Percentiles rank a stretch among this genome's conserved stretches.
These are phyloP conservation scores for Plantago coronopus DNA, from an alignment of 305 asterid genomes.

Conservation along the genomic window DNA sequence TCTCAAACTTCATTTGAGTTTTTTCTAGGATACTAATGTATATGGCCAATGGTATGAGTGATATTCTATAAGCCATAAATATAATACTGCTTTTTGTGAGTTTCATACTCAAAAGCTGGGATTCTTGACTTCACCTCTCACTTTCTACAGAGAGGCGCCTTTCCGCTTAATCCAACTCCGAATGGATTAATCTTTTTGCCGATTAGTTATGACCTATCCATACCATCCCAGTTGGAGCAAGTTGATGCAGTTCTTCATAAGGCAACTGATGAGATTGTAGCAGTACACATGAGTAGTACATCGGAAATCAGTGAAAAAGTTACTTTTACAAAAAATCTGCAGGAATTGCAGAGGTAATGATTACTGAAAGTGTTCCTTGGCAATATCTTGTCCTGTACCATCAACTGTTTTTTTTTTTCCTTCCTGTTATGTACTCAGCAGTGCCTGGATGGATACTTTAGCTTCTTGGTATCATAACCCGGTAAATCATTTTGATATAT, in stretches of 20 bases:
- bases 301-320: conserved; percentile 42
- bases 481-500: neutral
- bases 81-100: conserved; percentile 9
- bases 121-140: conserved; percentile 17
- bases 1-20: neutral
- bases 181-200: conserved; percentile 85
- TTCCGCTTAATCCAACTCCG: conserved; percentile 68
- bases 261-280: conserved; percentile 87
- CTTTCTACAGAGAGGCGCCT: conserved; percentile 88
- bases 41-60: neutral
- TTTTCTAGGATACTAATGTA: neutral
- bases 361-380: conserved; percentile 16
- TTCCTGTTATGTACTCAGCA: conserved; percentile 7
- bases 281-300: conserved; percentile 63
- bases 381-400: neutral
- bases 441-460: conserved; percentile 6
- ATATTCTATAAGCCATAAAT: conserved; percentile 4
- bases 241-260: conserved; percentile 84
- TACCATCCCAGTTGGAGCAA: conserved; percentile 66
- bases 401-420: neutral
- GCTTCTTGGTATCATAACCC: neutral
- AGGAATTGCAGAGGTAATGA: conserved; percentile 70
- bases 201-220: conserved; percentile 56
- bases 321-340: conserved; percentile 57
- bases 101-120: conserved; percentile 17